Base-by-base conservation (phyloP, 2,329 filamentous ascomycete genomes). In the Arachnopeziza araneosa region DNA sequence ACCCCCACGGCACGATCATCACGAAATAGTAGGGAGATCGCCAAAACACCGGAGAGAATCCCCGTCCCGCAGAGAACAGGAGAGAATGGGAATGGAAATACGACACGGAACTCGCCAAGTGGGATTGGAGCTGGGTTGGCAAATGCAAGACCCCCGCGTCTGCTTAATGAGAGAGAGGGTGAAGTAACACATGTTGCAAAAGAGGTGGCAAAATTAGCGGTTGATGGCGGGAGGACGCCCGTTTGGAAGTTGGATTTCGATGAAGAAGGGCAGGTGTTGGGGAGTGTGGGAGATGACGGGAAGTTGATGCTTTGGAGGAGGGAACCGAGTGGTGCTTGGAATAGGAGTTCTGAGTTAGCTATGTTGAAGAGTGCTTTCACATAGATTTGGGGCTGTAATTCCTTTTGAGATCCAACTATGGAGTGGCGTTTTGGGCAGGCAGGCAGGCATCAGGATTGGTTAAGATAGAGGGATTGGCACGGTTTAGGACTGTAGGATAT, bases 241-340 rank as follows among this genome's bases (percentile, higher is more conserved):
- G 87, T 91, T 1, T 93, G 89, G 89, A 79, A 88, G 23, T 85
- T 93, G 1, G 83, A 83, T 0, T 93, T 92, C 67, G 84, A 86
- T 67, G 80, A 82, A 57, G 79, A 85, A 76, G 88, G 88, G 4
- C 88, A 91, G 72, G 81, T 93, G 14, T 76, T 93, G 8, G 85
- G 89, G 1, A 89, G 86, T 50, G 89, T 89, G 1, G 89, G 89
- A 2, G 90, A 93, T 64, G 89, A 93, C 71, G 90, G 88, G 12
- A 83, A 79, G 70, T 69, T 88, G 60, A 74, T 85, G 67, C 83
- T 84, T 63, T 87, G 85, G 70, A 79, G 84, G 17, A 83, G 86
- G 72, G 67, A 70, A 48, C 69, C 69, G 5, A 68, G 61, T 60
- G 70, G 69, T 1, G 48, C 60, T 9, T 71, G 69, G 69, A 68